Evolutionary conservation across 352 stramenopile genomes (phyloP), one percentile per base, ranked within the genome.

Genomic region (Pythium rhizo-oryzae): DNA sequence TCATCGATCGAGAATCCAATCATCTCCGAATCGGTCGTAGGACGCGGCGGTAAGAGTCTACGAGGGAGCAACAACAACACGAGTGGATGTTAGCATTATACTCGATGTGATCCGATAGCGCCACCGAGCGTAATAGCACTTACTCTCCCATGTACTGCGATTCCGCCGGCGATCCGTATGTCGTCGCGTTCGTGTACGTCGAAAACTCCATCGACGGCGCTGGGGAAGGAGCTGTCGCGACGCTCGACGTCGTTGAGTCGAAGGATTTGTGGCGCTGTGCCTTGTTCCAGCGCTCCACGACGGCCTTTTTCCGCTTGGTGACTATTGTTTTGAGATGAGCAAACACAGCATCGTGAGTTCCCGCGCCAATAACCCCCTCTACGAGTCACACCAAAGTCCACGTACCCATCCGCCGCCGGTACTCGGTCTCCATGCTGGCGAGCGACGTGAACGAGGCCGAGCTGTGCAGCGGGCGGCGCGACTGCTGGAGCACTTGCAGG

Each of bases 381-480:
- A n/a, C n/a, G n/a, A 25, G 30, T 54, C 8, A 21, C 25, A 15
- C 24, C 24, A 28, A 53, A 41, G 35, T 41, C 24, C 19, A 78
- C 81, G 74, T 76, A 83, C 76, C 76, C 12, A 71, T 62, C 33
- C 81, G 82, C 12, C 82, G 76, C 46, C 77, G 75, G 61, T 84
- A 82, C 53, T 91, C 82, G 19, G 70, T 79, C 67, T 91, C 82
- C 85, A 93, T 93, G 50, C 74, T 91, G 15, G 85, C 83, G 33
- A 93, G 68, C 30, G 70, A 89, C 37, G 85, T 91, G 64, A 90
- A 90, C 35, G 85, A 93, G 58, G 84, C 80, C 25, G 85, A 93
- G 28, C 75, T 80, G 65, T 91, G 82, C 11, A 93, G 72, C 51
- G 66, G 78, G 2, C 82, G 81, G 21, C 69, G 70, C 12, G 54